Percentiles rank a stretch among this genome's conserved stretches.
Conservation (phyloP, 208 protist genomes). For the Leishmania arabica region DNA sequence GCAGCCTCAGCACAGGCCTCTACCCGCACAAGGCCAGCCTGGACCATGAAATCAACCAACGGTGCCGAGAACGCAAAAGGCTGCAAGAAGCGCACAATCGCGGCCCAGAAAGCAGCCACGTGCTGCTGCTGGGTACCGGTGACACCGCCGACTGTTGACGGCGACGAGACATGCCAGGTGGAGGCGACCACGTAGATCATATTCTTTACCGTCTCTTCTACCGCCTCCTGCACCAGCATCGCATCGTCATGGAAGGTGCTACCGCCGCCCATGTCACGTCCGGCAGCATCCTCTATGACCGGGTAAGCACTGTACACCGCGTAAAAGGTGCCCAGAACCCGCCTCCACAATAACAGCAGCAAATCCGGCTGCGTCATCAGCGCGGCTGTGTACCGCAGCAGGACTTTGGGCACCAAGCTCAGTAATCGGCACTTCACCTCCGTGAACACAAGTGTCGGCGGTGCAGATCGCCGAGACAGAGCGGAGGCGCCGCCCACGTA, state of each 20-base stretch:
- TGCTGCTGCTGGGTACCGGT: constrained; percentile 6
- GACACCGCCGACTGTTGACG: background rate
- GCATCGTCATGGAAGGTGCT: constrained; percentile 36
- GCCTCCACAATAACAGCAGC: constrained; percentile 66
- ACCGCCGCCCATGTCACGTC: background rate
- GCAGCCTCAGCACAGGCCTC: background rate
- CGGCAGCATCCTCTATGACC: background rate
- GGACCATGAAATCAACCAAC: constrained; percentile 48
- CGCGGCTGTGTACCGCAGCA: constrained; percentile 59
- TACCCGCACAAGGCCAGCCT: constrained; percentile 20
- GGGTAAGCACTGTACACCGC: constrained; percentile 64
- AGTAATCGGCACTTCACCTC: constrained; percentile 80
- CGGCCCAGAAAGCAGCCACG: constrained; percentile 39
- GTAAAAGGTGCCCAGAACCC: constrained; percentile 76
- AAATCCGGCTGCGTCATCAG: constrained; percentile 35
- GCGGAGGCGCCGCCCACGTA: background rate
- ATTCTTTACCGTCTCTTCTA: constrained; percentile 89
- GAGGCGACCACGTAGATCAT: constrained; percentile 75
- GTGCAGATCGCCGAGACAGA: constrained; percentile 1
- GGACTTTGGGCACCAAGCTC: constrained; percentile 63
- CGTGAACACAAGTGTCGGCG: constrained; percentile 13
- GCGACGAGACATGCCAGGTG: constrained; percentile 12
- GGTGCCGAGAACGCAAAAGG: constrained; percentile 59
- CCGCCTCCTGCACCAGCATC: constrained; percentile 61
- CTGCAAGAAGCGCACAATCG: constrained; percentile 42